phyloP scores from a whole-genome alignment of 805 yeast species.

The Wickerhamomyces alni region DNA sequence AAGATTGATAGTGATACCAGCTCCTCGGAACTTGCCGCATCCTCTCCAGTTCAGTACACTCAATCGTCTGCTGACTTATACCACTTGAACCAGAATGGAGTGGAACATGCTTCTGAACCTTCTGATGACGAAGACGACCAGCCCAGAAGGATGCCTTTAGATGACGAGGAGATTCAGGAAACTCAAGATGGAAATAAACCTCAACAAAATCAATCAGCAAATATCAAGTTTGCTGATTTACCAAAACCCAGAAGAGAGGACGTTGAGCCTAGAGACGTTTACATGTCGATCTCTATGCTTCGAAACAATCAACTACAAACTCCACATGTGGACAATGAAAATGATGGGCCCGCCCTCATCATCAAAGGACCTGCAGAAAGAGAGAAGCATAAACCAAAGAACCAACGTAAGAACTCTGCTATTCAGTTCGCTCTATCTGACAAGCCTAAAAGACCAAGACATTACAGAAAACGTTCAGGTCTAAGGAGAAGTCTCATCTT shows the following conservation, averaged over 20 bases:
- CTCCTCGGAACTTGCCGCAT: constrained; percentile 10
- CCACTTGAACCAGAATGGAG: constrained; percentile 2
- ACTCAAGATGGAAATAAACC: constrained; percentile 6
- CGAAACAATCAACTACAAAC: constrained; percentile 43
- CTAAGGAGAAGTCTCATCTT: constrained; percentile 12
- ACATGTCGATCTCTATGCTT: constrained; percentile 75
- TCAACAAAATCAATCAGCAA: not conserved
- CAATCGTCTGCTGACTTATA: constrained; percentile 6
- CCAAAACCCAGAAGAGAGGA: constrained; percentile 32
- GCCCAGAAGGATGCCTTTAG: not conserved
- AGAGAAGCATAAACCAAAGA: constrained; percentile 26
- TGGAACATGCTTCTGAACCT: constrained; percentile 19
- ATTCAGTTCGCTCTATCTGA: constrained; percentile 23
- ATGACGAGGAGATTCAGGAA: constrained; percentile 9
- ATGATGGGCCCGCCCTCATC: constrained; percentile 72
- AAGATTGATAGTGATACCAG: constrained; percentile 6
- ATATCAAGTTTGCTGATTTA: constrained; percentile 19
- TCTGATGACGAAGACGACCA: constrained; percentile 9
- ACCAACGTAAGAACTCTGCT: constrained; percentile 15
- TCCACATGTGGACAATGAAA: constrained; percentile 35
- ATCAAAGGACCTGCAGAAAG: constrained; percentile 76
- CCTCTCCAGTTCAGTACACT: constrained; percentile 3
- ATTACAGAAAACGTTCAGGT: constrained; percentile 12
- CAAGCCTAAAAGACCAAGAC: constrained; percentile 13
- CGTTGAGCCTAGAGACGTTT: constrained; percentile 78